Evolutionary conservation across 2,329 filamentous ascomycete species (phyloP).

Genomic region (Trichocomaceae sp.): DNA sequence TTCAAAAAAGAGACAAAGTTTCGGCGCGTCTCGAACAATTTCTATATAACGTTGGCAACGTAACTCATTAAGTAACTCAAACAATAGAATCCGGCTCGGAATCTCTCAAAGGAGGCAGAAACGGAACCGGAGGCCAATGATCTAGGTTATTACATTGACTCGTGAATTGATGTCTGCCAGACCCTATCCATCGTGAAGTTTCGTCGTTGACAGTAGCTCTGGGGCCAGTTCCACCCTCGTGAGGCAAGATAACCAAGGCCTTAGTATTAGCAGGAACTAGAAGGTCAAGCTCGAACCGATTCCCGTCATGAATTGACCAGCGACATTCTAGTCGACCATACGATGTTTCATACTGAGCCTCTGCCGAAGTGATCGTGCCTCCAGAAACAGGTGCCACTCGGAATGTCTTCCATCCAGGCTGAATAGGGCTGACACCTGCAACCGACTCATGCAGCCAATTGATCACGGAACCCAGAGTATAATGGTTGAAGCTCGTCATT

Average conservation of each 20-base stretch:
- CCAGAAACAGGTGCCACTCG: neutral
- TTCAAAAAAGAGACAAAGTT: too few species aligned
- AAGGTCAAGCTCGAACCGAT: neutral
- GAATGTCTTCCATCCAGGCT: neutral
- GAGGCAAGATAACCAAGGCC: neutral
- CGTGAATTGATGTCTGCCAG: too few species aligned
- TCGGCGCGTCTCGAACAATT: too few species aligned
- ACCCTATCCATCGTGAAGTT: too few species aligned
- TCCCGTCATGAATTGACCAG: neutral
- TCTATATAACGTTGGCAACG: too few species aligned
- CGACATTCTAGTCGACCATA: neutral
- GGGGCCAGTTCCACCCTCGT: neutral
- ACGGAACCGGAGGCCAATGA: too few species aligned
- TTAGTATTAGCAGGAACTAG: neutral
- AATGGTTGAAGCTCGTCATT: constrained; percentile 42
- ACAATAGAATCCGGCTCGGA: too few species aligned
- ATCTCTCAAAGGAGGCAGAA: too few species aligned
- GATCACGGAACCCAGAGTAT: constrained; percentile 34
- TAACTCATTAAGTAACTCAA: too few species aligned
- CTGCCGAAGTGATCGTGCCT: neutral
- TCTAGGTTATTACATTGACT: too few species aligned
- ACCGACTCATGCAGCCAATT: constrained; percentile 35
- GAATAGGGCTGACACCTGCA: constrained; percentile 17
- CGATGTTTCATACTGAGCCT: neutral
- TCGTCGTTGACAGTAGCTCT: neutral